phyloP scores from a whole-genome alignment of 371 early-diverging fungal genomes.

The Dichotomocladium elegans region DNA sequence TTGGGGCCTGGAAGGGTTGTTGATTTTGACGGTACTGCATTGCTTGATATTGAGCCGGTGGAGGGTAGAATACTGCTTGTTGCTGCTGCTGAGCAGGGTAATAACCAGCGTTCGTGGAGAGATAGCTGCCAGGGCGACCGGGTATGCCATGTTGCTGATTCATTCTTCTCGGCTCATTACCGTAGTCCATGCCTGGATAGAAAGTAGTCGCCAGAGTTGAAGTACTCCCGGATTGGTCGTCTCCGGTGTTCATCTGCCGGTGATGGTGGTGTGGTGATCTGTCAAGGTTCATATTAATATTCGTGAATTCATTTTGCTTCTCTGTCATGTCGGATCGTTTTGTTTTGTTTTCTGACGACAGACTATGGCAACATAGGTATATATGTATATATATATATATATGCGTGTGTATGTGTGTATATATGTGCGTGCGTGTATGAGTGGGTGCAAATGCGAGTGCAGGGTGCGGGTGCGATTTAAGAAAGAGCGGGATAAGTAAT shows the following conservation, averaged over 20 bases:
- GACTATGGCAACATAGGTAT: background rate
- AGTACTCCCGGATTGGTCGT: no score
- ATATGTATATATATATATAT: background rate
- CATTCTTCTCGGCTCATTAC: no score
- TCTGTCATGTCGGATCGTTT: constrained; percentile 7
- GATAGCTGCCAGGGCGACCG: no score
- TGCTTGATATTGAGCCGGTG: constrained; percentile 5
- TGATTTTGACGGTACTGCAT: constrained; percentile 4
- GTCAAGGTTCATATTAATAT: no score
- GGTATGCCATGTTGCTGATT: constrained; percentile 1
- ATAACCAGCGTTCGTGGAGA: no score
- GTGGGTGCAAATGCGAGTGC: background rate
- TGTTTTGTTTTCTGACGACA: constrained; percentile 6
- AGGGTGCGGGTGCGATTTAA: no score
- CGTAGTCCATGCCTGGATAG: no score
- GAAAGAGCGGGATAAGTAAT: background rate
- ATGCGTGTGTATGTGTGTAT: background rate
- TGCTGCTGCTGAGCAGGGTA: background rate
- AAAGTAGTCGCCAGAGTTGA: no score
- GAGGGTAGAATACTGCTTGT: background rate
- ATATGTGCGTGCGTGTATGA: background rate
- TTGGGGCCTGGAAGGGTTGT: constrained; percentile 4
- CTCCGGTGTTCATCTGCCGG: constrained; percentile 1
- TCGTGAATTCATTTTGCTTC: constrained; percentile 3
- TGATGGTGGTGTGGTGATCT: background rate